These are phyloP conservation scores for Flueggea neowawraea DNA, from an alignment of 441 rosid species.

Conservation along the genomic window DNA sequence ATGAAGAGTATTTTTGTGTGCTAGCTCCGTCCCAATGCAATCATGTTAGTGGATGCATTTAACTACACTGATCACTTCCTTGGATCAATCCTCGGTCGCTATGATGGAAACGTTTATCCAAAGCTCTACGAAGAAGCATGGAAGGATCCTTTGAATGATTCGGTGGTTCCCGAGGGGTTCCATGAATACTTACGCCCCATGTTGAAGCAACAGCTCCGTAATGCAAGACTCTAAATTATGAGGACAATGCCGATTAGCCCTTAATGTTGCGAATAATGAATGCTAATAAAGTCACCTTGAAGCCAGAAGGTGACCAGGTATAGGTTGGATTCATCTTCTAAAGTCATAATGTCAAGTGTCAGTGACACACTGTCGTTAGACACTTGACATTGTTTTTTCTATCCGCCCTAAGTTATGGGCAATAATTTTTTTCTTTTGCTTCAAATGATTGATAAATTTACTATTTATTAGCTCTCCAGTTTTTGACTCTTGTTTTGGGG, in stretches of 20 bases:
- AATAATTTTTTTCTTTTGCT: too few species aligned
- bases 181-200: slow-evolving; percentile 72
- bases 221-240: slow-evolving; percentile 53
- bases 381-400: too few species aligned
- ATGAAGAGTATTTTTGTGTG: background rate
- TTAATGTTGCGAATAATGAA: background rate
- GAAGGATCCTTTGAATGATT: slow-evolving; percentile 94
- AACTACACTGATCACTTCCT: slow-evolving; percentile 88
- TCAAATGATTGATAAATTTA: too few species aligned
- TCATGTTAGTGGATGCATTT: slow-evolving; percentile 85
- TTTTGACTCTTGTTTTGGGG: too few species aligned
- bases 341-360: too few species aligned
- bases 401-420: too few species aligned
- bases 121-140: slow-evolving; percentile 83
- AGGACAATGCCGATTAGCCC: background rate
- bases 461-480: too few species aligned
- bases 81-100: slow-evolving; percentile 77
- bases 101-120: slow-evolving; percentile 90
- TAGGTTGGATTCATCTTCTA: too few species aligned
- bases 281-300: slow-evolving; percentile 10
- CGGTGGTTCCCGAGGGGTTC: slow-evolving; percentile 89
- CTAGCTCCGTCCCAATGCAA: slow-evolving; percentile 86
- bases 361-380: too few species aligned
- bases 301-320: background rate
- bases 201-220: slow-evolving; percentile 78